A percentile compares a stretch with the other conserved stretches of the same genome.
These are phyloP conservation scores for Coleophoma cylindrospora DNA, from an alignment of 2,329 filamentous ascomycete species.

Conservation along the genomic window DNA sequence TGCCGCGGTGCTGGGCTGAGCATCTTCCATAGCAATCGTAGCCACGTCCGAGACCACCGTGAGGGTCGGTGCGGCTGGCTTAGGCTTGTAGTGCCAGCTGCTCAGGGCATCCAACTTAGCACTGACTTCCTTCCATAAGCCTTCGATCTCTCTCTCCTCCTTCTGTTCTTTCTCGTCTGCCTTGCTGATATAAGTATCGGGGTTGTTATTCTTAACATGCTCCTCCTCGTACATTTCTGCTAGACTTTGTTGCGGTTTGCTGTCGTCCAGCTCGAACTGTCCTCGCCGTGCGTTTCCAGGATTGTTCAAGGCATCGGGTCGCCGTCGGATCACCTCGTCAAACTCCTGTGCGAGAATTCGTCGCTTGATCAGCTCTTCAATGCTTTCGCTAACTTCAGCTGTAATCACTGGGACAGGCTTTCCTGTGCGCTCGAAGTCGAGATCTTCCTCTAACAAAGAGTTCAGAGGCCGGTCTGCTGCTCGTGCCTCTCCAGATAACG, in stretches of 20 bases:
- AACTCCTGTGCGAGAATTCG: slow-evolving; percentile 88
- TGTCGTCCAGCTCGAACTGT: slow-evolving; percentile 70
- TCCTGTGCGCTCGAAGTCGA: slow-evolving; percentile 92
- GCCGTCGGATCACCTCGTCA: slow-evolving; percentile 80
- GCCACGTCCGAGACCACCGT: slow-evolving; percentile 87
- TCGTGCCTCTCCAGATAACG: slow-evolving; percentile 79
- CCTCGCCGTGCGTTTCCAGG: slow-evolving; percentile 61
- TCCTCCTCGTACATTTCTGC: slow-evolving; percentile 95
- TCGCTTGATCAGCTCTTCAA: slow-evolving; percentile 91
- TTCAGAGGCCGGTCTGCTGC: slow-evolving; percentile 81
- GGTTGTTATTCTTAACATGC: slow-evolving; percentile 72
- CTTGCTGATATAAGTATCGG: slow-evolving; percentile 72
- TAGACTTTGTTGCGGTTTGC: slow-evolving; percentile 79
- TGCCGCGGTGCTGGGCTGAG: slow-evolving; percentile 76
- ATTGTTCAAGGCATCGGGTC: slow-evolving; percentile 66
- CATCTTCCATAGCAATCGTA: slow-evolving; percentile 93
- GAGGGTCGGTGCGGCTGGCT: slow-evolving; percentile 73
- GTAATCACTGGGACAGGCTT: slow-evolving; percentile 95
- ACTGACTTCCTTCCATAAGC: slow-evolving; percentile 76
- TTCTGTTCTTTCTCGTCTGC: slow-evolving; percentile 77
- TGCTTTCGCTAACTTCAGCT: slow-evolving; percentile 81
- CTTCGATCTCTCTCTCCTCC: slow-evolving; percentile 78
- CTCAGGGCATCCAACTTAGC: slow-evolving; percentile 81
- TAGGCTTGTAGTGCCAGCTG: slow-evolving; percentile 94
- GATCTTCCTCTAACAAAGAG: slow-evolving; percentile 87